These are phyloP conservation scores for Microcos paniculata DNA, from an alignment of 345 rosid species.

Conservation along the genomic window DNA sequence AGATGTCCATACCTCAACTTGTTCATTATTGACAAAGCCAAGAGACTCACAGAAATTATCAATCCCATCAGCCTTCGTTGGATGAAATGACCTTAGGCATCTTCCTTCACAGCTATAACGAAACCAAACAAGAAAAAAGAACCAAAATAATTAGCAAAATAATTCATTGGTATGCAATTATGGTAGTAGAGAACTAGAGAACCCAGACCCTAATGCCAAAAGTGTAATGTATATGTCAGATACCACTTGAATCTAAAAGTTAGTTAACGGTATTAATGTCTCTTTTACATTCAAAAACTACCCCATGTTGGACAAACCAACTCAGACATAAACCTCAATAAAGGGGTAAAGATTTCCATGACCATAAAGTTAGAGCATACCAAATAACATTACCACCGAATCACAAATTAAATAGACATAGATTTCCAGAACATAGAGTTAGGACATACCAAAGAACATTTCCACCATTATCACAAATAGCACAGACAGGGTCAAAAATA, in stretches of 20 bases:
- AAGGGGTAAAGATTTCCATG: not conserved
- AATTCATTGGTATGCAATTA: not conserved
- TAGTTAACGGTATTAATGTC: not conserved
- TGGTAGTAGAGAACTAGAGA: not conserved
- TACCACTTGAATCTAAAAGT: not conserved
- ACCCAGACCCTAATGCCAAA: not conserved
- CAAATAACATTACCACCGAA: not conserved
- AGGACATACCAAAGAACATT: constrained; percentile 47
- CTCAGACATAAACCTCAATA: not conserved
- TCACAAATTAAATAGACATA: not conserved
- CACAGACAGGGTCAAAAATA: constrained; percentile 58
- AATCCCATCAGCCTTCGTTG: constrained; percentile 40
- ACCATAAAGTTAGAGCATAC: not conserved
- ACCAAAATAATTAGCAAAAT: not conserved
- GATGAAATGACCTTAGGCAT: constrained; percentile 77
- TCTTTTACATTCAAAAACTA: constrained; percentile 5
- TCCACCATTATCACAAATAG: constrained; percentile 80
- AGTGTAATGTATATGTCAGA: not conserved
- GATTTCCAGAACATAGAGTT: not conserved
- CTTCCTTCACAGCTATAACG: constrained; percentile 61
- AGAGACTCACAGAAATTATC: constrained; percentile 47
- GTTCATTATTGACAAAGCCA: constrained; percentile 42
- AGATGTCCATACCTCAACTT: constrained; percentile 50
- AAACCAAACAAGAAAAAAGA: constrained; percentile 17
- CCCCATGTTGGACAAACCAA: not conserved